phyloP scores from a whole-genome alignment of 2,329 filamentous ascomycete genomes.

The Triangularia setosa region DNA sequence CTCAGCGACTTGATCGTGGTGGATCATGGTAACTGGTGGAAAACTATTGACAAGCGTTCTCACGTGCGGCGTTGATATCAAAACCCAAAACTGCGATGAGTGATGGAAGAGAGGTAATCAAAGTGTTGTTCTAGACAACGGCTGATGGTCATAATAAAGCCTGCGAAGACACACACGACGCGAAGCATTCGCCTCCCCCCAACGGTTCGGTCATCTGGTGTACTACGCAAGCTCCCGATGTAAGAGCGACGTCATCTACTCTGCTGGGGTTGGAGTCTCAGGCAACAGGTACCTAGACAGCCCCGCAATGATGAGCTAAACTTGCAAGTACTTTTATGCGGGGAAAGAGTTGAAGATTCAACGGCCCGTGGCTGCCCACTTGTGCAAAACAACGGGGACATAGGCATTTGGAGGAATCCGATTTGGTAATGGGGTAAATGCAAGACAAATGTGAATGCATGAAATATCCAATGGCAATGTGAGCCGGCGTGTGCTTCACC shows the following conservation, averaged over 20 bases:
- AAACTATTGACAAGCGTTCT: background rate
- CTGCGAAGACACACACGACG: background rate
- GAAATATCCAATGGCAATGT: background rate
- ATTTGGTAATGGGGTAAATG: conserved; percentile 7
- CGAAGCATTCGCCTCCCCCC: conserved; percentile 10
- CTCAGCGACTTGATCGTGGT: conserved; percentile 20
- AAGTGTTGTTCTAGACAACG: background rate
- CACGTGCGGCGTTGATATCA: background rate
- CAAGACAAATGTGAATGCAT: background rate
- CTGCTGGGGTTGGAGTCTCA: background rate
- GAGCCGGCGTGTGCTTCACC: background rate
- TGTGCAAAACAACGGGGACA: background rate
- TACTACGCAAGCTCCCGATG: conserved; percentile 13
- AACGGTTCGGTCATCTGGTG: conserved; percentile 13
- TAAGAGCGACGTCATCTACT: conserved; percentile 24
- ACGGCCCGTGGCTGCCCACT: background rate
- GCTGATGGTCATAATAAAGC: background rate
- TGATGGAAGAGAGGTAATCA: background rate
- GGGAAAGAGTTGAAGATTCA: background rate
- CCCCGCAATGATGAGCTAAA: background rate
- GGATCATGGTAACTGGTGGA: conserved; percentile 17
- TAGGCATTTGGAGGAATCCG: conserved; percentile 1
- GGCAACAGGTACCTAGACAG: background rate
- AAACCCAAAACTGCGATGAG: background rate
- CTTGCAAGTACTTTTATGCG: background rate